phyloP scores from a whole-genome alignment of 2,329 filamentous ascomycete species.

The Tetracladium maxilliforme region DNA sequence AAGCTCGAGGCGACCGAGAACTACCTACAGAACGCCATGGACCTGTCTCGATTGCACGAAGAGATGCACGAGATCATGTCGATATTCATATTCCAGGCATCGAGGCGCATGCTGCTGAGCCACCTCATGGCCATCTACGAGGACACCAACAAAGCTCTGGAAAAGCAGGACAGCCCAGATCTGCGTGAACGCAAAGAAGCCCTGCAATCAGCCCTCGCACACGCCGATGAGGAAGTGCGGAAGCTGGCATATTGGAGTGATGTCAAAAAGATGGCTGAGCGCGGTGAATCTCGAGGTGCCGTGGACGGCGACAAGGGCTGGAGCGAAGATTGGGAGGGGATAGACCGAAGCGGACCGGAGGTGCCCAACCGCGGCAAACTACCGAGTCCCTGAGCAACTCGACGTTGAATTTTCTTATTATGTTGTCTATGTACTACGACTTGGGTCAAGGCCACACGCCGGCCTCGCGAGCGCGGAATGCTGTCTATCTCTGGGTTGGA shows the following conservation, averaged over 20 bases:
- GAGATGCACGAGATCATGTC: conserved; percentile 78
- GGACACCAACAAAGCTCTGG: conserved; percentile 30
- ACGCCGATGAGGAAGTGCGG: conserved; percentile 68
- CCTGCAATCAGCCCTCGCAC: conserved; percentile 58
- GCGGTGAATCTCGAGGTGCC: conserved; percentile 18
- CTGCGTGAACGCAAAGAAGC: conserved; percentile 5
- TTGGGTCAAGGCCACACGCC: conserved; percentile 5
- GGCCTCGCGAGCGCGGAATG: conserved; percentile 5
- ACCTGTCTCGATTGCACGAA: conserved; percentile 57
- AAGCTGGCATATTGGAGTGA: conserved; percentile 82
- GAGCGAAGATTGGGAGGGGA: conserved; percentile 11
- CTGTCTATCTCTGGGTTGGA: conserved; percentile 7
- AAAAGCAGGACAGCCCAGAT: conserved; percentile 18
- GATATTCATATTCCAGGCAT: conserved; percentile 79
- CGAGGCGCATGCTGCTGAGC: conserved; percentile 60
- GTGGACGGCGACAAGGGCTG: conserved; percentile 13
- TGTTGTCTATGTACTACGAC: conserved; percentile 6
- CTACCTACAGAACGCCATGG: conserved; percentile 64
- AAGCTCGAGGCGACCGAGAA: conserved; percentile 73
- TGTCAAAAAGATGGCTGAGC: conserved; percentile 50
- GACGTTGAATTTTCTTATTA: conserved; percentile 7
- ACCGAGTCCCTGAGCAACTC: too few species aligned
- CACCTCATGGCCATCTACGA: conserved; percentile 53
- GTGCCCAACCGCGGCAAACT: too few species aligned
- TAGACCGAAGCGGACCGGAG: conserved; percentile 13